Evolutionary conservation across 176 grass and related monocot genomes (phyloP), one percentile per base, ranked within the genome.

Genomic region (Phragmites australis): DNA sequence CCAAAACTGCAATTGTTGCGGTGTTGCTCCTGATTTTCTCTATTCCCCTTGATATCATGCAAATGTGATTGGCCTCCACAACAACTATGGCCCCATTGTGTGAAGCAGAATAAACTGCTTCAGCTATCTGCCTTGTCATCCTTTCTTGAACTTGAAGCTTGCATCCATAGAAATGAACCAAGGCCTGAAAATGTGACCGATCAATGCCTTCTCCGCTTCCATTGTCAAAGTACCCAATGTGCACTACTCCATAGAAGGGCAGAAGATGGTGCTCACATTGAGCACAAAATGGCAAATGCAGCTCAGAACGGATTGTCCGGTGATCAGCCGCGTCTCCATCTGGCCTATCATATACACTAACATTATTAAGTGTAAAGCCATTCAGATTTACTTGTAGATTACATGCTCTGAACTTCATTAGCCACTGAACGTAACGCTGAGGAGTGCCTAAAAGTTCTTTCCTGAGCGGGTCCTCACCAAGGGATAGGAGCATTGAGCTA

Each of bases 121-220:
- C 97, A 45, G 88, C 96, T 91, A 99, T 91, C 81, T 99, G 97
- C 64, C 93, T 90, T 25, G 97, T 99, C 87, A 99, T 88, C 64
- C 97, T 99, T 76, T 99, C 97, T 82, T 99, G 97, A 60, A 99
- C 97, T 71, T 96, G 97, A 76, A 99, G 89, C 68, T 95, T 99
- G 90, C 92, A 99, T 1, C 88, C 97, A 27, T 88, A 96, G 72
- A 88, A 93, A 67, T 88, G 90, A 82, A 99, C 90, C 43, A 99
- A 69, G 30, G 88, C 59, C 62, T 91, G 97, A 65, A 99, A 88
- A 58, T 82, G 48, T 0, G 90, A 81, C 42, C 88, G 86, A 11
- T 91, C 88, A 6, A 93, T 93, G 44, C 5, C 42, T 69, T 79
- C 59, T 30, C 86, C 73, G 3, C 81, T 82, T 75, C 61, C 70